phyloP scores from a whole-genome alignment of 805 yeast species.

The Sugiyamaella smithiae region DNA sequence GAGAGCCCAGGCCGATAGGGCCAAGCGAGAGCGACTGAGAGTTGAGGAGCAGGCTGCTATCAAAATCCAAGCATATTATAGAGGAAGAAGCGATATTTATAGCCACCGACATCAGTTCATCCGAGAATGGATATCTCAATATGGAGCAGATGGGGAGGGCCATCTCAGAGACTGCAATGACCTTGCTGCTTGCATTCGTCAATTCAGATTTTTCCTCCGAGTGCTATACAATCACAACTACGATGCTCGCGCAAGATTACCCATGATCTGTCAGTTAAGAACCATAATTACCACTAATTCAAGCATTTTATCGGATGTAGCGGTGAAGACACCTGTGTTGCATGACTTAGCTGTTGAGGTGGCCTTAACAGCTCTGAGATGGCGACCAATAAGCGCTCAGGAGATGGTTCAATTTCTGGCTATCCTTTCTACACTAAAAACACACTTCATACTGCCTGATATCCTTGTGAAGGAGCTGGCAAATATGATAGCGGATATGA shows the following conservation, averaged over 20 bases:
- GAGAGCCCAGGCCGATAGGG: constrained; percentile 64
- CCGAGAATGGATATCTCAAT: constrained; percentile 31
- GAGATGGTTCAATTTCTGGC: neutral
- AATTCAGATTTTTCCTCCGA: neutral
- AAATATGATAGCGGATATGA: neutral
- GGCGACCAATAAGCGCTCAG: neutral
- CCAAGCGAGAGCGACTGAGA: constrained; percentile 57
- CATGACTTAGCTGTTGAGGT: neutral
- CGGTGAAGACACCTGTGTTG: neutral
- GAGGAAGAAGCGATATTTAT: constrained; percentile 40
- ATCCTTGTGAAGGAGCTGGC: neutral
- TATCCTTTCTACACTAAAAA: neutral
- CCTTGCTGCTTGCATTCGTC: neutral
- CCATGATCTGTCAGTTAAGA: neutral
- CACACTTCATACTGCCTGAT: neutral
- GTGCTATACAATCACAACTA: neutral
- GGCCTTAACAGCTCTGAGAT: neutral
- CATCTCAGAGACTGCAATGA: neutral
- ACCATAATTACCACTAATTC: neutral
- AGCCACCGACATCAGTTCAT: constrained; percentile 31
- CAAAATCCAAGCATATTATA: constrained; percentile 49
- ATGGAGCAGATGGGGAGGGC: neutral
- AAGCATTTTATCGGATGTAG: neutral
- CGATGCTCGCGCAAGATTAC: neutral
- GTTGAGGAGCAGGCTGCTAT: constrained; percentile 48